A percentile compares a stretch with the other conserved stretches of the same genome.
These are phyloP conservation scores for Mycosphaerella arachidis DNA, from an alignment of 2,329 filamentous ascomycete genomes.

Conservation along the genomic window DNA sequence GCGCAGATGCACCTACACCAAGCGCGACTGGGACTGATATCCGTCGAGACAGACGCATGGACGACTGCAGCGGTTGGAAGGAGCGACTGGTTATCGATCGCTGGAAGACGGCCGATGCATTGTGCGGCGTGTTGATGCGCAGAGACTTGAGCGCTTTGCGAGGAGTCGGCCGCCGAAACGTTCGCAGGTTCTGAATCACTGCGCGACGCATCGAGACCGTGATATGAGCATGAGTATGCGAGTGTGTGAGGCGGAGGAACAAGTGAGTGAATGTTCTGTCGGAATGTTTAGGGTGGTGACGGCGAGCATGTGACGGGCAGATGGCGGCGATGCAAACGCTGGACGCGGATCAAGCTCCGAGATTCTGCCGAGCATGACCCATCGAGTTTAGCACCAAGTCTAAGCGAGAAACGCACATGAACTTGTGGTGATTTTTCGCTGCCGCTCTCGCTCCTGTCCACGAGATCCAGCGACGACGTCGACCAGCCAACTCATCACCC, in stretches of 20 bases:
- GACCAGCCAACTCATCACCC: neutral
- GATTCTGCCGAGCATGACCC: neutral
- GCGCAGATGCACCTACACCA: constrained; percentile 63
- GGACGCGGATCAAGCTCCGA: neutral
- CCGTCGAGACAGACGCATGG: constrained; percentile 67
- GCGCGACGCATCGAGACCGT: constrained; percentile 65
- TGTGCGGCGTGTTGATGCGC: constrained; percentile 36
- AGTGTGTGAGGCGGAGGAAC: neutral
- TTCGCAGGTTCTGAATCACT: constrained; percentile 63
- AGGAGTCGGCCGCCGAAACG: constrained; percentile 60
- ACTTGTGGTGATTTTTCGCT: neutral
- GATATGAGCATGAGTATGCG: constrained; percentile 3
- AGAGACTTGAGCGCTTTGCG: constrained; percentile 54
- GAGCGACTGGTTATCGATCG: constrained; percentile 42
- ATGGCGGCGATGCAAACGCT: neutral
- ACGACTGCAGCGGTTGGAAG: constrained; percentile 53
- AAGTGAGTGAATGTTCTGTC: constrained; percentile 2
- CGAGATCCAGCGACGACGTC: constrained; percentile 10
- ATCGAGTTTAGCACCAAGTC: neutral
- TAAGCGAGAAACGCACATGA: neutral
- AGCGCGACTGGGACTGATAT: constrained; percentile 64
- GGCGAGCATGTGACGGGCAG: neutral
- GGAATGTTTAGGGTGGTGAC: neutral
- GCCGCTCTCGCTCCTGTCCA: neutral
- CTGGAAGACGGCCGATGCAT: constrained; percentile 40